Evolutionary conservation across 108 stramenopile species (phyloP).

Genomic region (Cyclotella choctawhatcheeana): DNA sequence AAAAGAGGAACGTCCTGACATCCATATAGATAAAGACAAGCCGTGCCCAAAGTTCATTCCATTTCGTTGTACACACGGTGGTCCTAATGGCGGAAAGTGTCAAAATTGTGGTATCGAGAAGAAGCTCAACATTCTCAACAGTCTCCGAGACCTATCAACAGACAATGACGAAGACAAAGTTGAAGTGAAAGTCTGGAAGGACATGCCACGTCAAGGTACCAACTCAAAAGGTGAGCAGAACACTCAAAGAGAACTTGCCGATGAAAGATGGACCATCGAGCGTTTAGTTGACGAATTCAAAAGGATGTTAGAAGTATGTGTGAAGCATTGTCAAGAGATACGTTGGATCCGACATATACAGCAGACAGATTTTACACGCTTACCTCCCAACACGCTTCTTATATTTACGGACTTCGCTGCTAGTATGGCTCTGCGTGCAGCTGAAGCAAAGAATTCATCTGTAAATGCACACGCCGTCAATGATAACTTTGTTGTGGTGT

Average conservation of each 20-base stretch:
- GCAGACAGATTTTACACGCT: constrained; percentile 9
- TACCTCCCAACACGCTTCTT: constrained; percentile 1
- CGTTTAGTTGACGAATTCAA: neutral
- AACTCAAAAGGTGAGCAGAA: constrained; percentile 22
- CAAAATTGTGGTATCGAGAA: neutral
- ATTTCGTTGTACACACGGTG: neutral
- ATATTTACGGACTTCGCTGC: constrained; percentile 32
- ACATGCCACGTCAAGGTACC: constrained; percentile 6
- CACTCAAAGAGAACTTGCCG: constrained; percentile 15
- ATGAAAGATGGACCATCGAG: neutral
- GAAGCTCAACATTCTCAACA: neutral
- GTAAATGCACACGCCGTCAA: constrained; percentile 9
- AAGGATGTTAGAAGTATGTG: neutral
- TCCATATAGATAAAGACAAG: neutral
- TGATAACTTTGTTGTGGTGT: constrained; percentile 23
- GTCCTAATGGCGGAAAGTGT: too few relatives aligned
- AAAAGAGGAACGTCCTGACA: neutral
- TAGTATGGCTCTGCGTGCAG: constrained; percentile 2
- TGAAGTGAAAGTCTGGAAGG: constrained; percentile 7
- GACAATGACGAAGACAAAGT: neutral
- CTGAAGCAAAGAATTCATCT: constrained; percentile 20
- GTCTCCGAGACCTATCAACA: neutral
- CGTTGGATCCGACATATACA: constrained; percentile 9
- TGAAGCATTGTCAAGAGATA: constrained; percentile 25
- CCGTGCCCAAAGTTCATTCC: neutral